Percentiles rank a stretch among this genome's conserved stretches.
Conservation (phyloP, 805 yeast genomes). For the Metschnikowia orientalis region DNA sequence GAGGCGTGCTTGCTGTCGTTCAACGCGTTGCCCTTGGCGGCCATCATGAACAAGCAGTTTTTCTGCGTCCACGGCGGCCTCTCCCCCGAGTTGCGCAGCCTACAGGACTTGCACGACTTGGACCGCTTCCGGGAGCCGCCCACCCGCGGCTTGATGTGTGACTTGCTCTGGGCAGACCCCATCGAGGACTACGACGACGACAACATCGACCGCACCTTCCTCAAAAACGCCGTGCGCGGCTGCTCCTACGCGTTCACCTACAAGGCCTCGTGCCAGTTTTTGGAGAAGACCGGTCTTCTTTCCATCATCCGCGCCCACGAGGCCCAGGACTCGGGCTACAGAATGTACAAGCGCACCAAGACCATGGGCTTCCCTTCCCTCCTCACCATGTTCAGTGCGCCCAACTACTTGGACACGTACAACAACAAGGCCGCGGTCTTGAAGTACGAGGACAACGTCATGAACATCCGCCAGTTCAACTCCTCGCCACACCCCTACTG, state of each 20-base stretch:
- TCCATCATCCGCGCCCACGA: slow-evolving; percentile 95
- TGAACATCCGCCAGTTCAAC: slow-evolving; percentile 94
- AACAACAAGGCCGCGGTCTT: slow-evolving; percentile 93
- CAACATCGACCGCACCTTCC: slow-evolving; percentile 43
- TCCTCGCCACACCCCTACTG: slow-evolving; percentile 93
- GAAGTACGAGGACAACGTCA: slow-evolving; percentile 84
- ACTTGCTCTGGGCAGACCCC: slow-evolving; percentile 94
- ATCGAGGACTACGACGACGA: slow-evolving; percentile 76
- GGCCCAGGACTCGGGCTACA: slow-evolving; percentile 95
- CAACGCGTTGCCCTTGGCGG: slow-evolving; percentile 86
- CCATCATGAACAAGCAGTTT: slow-evolving; percentile 88
- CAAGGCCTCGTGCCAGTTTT: slow-evolving; percentile 72
- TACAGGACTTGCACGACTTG: slow-evolving; percentile 63
- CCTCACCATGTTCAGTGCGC: slow-evolving; percentile 91
- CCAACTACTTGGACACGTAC: slow-evolving; percentile 87
- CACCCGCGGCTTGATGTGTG: slow-evolving; percentile 90
- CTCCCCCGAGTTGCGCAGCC: slow-evolving; percentile 72
- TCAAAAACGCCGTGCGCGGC: slow-evolving; percentile 75
- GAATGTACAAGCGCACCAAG: slow-evolving; percentile 85
- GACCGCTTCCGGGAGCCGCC: slow-evolving; percentile 92
- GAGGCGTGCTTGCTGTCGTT: slow-evolving; percentile 73
- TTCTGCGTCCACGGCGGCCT: slow-evolving; percentile 96
- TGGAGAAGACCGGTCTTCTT: slow-evolving; percentile 70
- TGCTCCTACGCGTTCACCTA: slow-evolving; percentile 90
- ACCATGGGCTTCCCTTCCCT: slow-evolving; percentile 86